Conservation (phyloP, 2,329 filamentous ascomycete genomes). For the Alternaria consortialis region DNA sequence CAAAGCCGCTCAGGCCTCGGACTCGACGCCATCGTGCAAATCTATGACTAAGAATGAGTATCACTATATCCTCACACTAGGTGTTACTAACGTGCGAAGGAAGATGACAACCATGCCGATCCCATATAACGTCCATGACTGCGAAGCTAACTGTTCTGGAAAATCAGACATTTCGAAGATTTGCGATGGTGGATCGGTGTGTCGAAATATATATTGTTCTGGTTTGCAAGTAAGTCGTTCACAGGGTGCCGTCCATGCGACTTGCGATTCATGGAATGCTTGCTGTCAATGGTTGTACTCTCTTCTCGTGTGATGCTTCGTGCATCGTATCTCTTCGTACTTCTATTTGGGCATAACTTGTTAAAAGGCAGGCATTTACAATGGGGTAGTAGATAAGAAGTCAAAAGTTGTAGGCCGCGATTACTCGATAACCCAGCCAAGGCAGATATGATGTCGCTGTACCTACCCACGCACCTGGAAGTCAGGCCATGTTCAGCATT, state of each 20-base stretch:
- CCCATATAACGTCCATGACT: slow-evolving; percentile 44
- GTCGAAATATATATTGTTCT: background rate
- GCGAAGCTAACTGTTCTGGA: slow-evolving; percentile 24
- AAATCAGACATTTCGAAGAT: slow-evolving; percentile 19
- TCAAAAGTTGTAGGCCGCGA: background rate
- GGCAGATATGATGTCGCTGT: background rate
- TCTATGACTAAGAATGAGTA: slow-evolving; percentile 18
- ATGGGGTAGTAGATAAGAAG: background rate
- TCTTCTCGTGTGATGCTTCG: background rate
- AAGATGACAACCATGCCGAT: slow-evolving; percentile 41
- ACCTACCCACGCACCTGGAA: background rate
- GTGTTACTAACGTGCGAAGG: slow-evolving; percentile 36
- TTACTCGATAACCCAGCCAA: background rate
- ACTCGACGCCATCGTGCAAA: slow-evolving; percentile 40
- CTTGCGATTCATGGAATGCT: background rate
- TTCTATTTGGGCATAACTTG: background rate
- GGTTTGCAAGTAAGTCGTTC: background rate
- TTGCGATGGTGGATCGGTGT: background rate
- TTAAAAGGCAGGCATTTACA: background rate
- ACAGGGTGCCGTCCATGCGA: background rate
- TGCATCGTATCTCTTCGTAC: background rate
- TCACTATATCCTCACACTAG: background rate
- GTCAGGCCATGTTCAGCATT: slow-evolving; percentile 5
- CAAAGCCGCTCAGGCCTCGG: slow-evolving; percentile 29
- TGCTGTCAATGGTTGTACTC: background rate